Percentiles rank a stretch among this genome's conserved stretches.
Conservation (phyloP, 129 eudicot genomes). For the Lactuca sativa region DNA sequence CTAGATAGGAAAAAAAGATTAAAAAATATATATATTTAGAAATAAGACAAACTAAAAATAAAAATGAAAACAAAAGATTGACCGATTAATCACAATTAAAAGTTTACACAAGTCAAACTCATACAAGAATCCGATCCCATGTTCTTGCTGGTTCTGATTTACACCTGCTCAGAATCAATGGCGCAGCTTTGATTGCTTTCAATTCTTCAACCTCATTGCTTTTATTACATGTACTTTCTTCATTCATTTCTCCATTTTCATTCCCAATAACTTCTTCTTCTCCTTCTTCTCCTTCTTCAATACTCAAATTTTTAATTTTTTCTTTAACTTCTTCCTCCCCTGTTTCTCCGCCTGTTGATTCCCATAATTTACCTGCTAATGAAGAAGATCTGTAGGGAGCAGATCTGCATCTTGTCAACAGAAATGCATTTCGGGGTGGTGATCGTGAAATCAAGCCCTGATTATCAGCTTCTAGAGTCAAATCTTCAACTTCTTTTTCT, state of each 20-base stretch:
- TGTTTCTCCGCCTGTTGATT: constrained; percentile 30
- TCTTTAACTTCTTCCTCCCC: constrained; percentile 27
- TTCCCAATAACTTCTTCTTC: constrained; percentile 5
- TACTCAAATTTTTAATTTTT: neutral
- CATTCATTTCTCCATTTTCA: constrained; percentile 10
- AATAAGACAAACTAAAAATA: neutral
- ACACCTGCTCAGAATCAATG: constrained; percentile 63
- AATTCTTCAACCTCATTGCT: constrained; percentile 17
- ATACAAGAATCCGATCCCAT: constrained; percentile 48
- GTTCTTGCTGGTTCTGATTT: constrained; percentile 82
- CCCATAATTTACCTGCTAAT: constrained; percentile 55
- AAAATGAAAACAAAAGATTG: neutral
- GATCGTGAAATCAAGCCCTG: constrained; percentile 19
- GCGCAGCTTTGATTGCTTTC: constrained; percentile 31
- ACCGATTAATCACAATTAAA: constrained; percentile 29
- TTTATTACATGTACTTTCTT: constrained; percentile 20
- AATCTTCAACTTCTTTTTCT: neutral
- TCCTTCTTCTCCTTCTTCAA: neutral
- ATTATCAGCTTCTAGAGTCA: neutral
- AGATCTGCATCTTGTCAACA: constrained; percentile 88
- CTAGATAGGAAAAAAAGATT: neutral
- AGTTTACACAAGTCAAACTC: constrained; percentile 9
- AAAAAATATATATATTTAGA: neutral
- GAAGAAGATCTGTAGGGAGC: constrained; percentile 90
- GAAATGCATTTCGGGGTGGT: constrained; percentile 66